These are phyloP conservation scores for Yamadazyma diddensiae DNA, from an alignment of 1,139 yeast genomes.

Conservation along the genomic window DNA sequence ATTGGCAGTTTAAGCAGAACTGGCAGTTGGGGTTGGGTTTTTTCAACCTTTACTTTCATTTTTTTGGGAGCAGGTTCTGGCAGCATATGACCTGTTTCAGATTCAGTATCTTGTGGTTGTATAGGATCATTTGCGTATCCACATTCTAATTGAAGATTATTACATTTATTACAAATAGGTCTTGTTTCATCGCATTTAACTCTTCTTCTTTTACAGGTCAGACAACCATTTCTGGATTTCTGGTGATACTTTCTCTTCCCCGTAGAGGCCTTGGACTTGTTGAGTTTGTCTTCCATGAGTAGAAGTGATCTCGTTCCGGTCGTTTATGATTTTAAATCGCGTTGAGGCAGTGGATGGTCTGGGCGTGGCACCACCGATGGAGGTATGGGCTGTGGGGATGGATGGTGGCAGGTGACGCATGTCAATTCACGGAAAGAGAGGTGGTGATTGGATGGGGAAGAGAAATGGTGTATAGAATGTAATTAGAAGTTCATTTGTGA, in stretches of 20 bases:
- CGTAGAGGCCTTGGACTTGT: conserved; percentile 22
- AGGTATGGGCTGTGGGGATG: conserved; percentile 1
- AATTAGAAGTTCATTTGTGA: too few relatives aligned
- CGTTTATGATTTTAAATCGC: conserved; percentile 3
- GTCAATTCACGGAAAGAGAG: background rate
- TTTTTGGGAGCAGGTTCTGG: conserved; percentile 4
- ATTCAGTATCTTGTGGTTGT: background rate
- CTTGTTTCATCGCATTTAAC: conserved; percentile 90
- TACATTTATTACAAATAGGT: conserved; percentile 78
- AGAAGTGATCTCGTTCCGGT: conserved; percentile 1
- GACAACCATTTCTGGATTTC: conserved; percentile 85
- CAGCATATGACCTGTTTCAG: conserved; percentile 4
- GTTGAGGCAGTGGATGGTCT: too few relatives aligned
- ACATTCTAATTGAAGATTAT: conserved; percentile 74
- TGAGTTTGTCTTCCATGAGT: background rate
- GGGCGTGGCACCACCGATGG: background rate
- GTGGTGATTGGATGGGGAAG: too few relatives aligned
- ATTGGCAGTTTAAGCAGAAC: conserved; percentile 1
- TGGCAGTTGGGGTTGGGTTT: conserved; percentile 2
- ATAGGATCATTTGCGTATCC: conserved; percentile 37
- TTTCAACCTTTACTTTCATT: too few relatives aligned
- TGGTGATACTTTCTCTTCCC: conserved; percentile 73
- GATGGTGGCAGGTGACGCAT: background rate
- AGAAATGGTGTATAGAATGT: too few relatives aligned
- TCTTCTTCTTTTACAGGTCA: conserved; percentile 81